Percentiles rank a stretch among this genome's conserved stretches.
Evolutionary conservation across 192 early-diverging fungal species (phyloP).

Genomic region (Endogone sp.): DNA sequence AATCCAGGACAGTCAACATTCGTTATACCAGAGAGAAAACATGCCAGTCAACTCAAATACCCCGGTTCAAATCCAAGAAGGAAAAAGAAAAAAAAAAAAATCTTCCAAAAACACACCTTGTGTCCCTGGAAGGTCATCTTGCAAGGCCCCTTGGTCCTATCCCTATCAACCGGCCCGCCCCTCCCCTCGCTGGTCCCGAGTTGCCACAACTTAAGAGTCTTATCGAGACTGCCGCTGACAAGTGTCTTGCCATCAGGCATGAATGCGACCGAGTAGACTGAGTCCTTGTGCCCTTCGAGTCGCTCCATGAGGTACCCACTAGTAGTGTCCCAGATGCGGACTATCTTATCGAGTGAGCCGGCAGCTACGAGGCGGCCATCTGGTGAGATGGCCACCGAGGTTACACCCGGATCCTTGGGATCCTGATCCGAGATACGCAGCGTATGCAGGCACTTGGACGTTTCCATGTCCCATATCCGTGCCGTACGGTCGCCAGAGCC

Average conservation of each 20-base stretch:
- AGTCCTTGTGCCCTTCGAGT: constrained; percentile 93
- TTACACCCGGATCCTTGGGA: constrained; percentile 90
- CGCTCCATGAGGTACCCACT: constrained; percentile 80
- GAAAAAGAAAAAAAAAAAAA: not conserved
- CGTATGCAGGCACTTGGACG: constrained; percentile 65
- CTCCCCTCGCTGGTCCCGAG: constrained; percentile 44
- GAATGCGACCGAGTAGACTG: constrained; percentile 95
- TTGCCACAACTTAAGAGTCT: constrained; percentile 92
- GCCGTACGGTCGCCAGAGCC: constrained; percentile 84
- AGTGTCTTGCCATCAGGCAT: constrained; percentile 88
- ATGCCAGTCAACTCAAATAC: no score
- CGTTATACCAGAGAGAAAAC: not conserved
- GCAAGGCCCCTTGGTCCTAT: constrained; percentile 28
- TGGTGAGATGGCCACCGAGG: constrained; percentile 90
- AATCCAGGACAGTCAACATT: not conserved
- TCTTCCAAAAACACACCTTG: constrained; percentile 40
- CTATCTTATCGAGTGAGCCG: constrained; percentile 89
- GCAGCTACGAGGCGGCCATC: constrained; percentile 84
- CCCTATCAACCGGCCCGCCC: constrained; percentile 15
- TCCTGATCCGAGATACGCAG: constrained; percentile 78
- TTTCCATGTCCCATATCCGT: constrained; percentile 84
- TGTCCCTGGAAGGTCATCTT: constrained; percentile 47
- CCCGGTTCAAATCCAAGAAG: not conserved
- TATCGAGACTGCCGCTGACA: constrained; percentile 89
- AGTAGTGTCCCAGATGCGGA: constrained; percentile 87